A percentile compares a stretch with the other conserved stretches of the same genome.
Conservation (phyloP, 176 grass and related monocot genomes). For the Saccharum spontaneum region DNA sequence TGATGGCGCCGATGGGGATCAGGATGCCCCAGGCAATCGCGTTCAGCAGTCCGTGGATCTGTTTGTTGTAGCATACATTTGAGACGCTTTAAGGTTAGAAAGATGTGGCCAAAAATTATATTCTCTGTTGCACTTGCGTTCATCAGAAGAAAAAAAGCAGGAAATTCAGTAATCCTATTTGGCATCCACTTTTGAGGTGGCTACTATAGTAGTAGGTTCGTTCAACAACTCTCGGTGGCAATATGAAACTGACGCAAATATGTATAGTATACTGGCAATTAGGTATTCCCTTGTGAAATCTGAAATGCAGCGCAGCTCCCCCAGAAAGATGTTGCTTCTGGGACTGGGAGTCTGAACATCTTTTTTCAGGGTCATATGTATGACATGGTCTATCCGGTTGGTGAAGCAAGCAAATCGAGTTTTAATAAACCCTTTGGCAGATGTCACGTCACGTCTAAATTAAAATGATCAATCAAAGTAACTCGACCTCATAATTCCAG, state of each 20-base stretch:
- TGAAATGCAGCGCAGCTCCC: not conserved
- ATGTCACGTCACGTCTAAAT: not conserved
- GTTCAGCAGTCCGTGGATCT: slow-evolving; percentile 89
- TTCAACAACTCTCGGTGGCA: not conserved
- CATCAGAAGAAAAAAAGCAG: not conserved
- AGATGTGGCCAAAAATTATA: not conserved
- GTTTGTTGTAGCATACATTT: not conserved
- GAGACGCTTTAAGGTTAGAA: not conserved
- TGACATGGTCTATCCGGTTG: not conserved
- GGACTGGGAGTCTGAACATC: slow-evolving; percentile 27
- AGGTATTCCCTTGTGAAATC: not conserved
- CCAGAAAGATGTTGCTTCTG: slow-evolving; percentile 21
- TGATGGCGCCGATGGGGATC: slow-evolving; percentile 78
- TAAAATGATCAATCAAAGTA: not conserved
- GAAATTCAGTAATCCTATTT: not conserved
- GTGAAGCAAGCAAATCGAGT: slow-evolving; percentile 17
- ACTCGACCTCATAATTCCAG: not conserved
- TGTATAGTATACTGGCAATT: not conserved
- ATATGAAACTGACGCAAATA: not conserved
- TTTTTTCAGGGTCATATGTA: not conserved
- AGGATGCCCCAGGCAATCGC: slow-evolving; percentile 76
- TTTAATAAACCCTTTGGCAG: not conserved
- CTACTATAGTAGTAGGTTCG: not conserved
- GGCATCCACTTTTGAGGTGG: not conserved
- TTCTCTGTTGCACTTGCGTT: not conserved